phyloP scores from a whole-genome alignment of 306 rosid species.

The Trifolium subterraneum region DNA sequence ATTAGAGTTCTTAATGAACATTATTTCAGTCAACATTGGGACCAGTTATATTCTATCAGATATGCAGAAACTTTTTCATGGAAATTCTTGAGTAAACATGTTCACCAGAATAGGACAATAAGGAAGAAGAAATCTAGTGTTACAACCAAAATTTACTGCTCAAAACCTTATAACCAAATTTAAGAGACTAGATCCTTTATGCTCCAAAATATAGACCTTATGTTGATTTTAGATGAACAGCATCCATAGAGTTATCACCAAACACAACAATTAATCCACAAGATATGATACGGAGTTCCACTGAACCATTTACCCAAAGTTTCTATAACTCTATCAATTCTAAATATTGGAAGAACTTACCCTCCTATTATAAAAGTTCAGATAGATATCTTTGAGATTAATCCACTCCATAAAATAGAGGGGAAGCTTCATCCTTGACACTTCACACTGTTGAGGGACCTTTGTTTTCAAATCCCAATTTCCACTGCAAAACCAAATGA shows the following conservation, averaged over 20 bases:
- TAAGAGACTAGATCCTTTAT: neutral
- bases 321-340: slow-evolving; percentile 5
- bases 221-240: neutral
- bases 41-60: neutral
- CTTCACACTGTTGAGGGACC: slow-evolving; percentile 91
- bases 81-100: neutral
- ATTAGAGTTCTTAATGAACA: neutral
- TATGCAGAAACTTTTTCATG: neutral
- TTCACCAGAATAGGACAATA: neutral
- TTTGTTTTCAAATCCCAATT: slow-evolving; percentile 98
- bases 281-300: slow-evolving; percentile 12
- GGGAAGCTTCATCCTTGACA: slow-evolving; percentile 77
- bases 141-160: slow-evolving; percentile 5
- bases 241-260: slow-evolving; percentile 1
- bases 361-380: slow-evolving; percentile 81
- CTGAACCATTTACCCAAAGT: slow-evolving; percentile 6
- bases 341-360: slow-evolving; percentile 51
- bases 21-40: neutral
- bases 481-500: slow-evolving; percentile 62
- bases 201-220: slow-evolving; percentile 17
- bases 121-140: neutral
- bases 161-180: slow-evolving; percentile 9
- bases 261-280: slow-evolving; percentile 13
- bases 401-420: slow-evolving; percentile 90
- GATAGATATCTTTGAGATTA: slow-evolving; percentile 88